These are phyloP conservation scores for Lecanicillium sp. DNA, from an alignment of 2,329 filamentous ascomycete genomes.

Conservation along the genomic window DNA sequence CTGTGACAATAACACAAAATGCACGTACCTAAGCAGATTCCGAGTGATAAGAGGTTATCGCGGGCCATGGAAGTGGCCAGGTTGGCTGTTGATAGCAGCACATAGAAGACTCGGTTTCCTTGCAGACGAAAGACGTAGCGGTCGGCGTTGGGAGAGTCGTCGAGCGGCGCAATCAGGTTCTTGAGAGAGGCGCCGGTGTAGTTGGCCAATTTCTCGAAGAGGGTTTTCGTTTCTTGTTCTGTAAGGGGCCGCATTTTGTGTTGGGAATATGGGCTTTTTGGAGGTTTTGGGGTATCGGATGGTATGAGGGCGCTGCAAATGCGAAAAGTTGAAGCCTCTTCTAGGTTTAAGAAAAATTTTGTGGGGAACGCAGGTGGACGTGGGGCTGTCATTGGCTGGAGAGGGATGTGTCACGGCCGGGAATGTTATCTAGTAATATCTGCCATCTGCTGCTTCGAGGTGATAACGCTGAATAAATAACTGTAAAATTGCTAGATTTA, in stretches of 20 bases:
- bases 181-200: conserved; percentile 85
- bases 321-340: no score
- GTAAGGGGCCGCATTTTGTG: conserved; percentile 75
- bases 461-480: no score
- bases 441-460: no score
- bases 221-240: conserved; percentile 67
- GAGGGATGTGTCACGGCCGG: no score
- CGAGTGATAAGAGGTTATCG: conserved; percentile 76
- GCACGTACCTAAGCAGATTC: conserved; percentile 63
- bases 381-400: no score
- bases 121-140: conserved; percentile 82
- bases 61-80: conserved; percentile 79
- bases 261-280: no score
- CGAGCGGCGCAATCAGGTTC: conserved; percentile 68
- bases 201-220: conserved; percentile 88
- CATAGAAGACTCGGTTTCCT: conserved; percentile 82
- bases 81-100: conserved; percentile 82
- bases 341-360: no score
- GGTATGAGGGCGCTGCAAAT: no score
- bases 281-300: no score
- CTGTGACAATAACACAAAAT: neutral
- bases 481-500: no score
- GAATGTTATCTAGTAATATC: no score
- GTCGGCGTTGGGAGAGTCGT: conserved; percentile 59
- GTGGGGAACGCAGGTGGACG: no score